Evolutionary conservation across 768 basidiomycete species (phyloP).

Genomic region (Boletus coccyginus): DNA sequence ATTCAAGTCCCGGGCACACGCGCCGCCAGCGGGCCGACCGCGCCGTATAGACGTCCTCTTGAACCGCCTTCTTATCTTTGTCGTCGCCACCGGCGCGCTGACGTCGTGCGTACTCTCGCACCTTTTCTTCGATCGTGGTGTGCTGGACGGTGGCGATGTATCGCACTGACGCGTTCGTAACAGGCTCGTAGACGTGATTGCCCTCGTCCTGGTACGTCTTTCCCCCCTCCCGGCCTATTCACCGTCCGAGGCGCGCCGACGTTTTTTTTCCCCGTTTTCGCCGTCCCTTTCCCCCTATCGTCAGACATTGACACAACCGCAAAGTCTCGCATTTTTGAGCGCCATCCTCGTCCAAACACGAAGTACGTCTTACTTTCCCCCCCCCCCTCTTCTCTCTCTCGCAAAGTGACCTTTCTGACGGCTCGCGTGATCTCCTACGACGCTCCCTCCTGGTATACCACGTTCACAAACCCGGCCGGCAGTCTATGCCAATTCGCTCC

Average conservation of each 20-base stretch:
- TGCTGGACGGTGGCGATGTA: background rate
- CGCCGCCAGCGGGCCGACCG: background rate
- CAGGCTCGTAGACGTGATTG: constrained; percentile 26
- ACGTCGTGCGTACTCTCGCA: constrained; percentile 17
- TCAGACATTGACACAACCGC: constrained; percentile 21
- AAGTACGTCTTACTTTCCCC: constrained; percentile 14
- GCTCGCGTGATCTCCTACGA: too few relatives aligned
- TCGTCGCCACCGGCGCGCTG: constrained; percentile 25
- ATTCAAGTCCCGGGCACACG: constrained; percentile 10
- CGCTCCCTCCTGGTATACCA: background rate
- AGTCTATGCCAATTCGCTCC: constrained; percentile 32
- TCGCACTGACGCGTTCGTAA: background rate
- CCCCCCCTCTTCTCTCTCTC: background rate
- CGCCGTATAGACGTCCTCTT: constrained; percentile 21
- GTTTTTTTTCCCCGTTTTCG: too few relatives aligned
- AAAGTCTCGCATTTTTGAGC: constrained; percentile 18
- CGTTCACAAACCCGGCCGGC: background rate
- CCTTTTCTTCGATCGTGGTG: background rate
- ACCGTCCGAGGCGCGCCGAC: too few relatives aligned
- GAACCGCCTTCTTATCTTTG: constrained; percentile 23
- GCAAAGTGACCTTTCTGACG: too few relatives aligned
- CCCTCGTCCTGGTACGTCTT: constrained; percentile 22
- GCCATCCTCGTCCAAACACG: constrained; percentile 24
- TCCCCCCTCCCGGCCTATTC: background rate
- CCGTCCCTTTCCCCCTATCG: too few relatives aligned